Percentiles rank a stretch among this genome's conserved stretches.
Evolutionary conservation across 768 basidiomycete genomes (phyloP).

Genomic region (Jaapia argillacea): DNA sequence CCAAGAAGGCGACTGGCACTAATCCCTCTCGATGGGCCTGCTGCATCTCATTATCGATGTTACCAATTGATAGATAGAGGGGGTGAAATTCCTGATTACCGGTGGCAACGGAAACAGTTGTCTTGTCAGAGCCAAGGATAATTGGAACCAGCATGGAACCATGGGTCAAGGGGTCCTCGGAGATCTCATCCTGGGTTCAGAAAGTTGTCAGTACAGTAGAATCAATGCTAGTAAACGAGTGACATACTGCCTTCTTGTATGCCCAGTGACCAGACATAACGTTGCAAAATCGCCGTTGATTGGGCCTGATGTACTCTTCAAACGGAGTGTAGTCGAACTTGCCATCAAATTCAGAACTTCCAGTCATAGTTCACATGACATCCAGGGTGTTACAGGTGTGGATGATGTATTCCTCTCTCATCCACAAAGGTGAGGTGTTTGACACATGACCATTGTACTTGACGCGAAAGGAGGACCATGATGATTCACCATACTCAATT

Average conservation of each 20-base stretch:
- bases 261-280: conserved; percentile 2
- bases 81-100: conserved; percentile 9
- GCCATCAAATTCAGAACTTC: conserved; percentile 1
- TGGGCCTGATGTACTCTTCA: not conserved
- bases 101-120: conserved; percentile 20
- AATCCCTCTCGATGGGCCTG: conserved; percentile 2
- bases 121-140: conserved; percentile 28
- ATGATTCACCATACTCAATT: too few relatives aligned
- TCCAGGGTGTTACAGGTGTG: too few relatives aligned
- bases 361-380: too few relatives aligned
- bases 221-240: not conserved
- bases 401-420: too few relatives aligned
- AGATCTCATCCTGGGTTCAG: not conserved
- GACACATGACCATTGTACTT: too few relatives aligned
- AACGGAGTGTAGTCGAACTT: conserved; percentile 1
- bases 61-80: conserved; percentile 8
- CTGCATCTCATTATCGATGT: conserved; percentile 1
- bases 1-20: conserved; percentile 5
- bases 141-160: conserved; percentile 8
- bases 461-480: too few relatives aligned
- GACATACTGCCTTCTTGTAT: not conserved
- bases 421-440: too few relatives aligned
- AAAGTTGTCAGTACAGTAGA: not conserved
- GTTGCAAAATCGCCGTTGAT: not conserved
- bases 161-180: not conserved